Conservation (phyloP, 257 asterid species). For the Rauvolfia tetraphylla region DNA sequence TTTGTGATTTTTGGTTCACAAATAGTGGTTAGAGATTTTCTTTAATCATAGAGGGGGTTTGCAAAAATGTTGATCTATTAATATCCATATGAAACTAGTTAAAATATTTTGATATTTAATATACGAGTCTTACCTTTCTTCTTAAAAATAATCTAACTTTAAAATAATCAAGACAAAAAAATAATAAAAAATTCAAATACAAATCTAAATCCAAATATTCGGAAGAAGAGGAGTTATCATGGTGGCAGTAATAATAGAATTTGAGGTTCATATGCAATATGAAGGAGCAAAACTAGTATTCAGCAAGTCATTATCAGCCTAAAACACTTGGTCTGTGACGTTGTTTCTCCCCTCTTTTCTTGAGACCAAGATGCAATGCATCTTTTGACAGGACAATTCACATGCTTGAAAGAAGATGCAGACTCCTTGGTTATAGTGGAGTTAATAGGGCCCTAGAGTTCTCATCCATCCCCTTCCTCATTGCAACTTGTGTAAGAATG, state of each 20-base stretch:
- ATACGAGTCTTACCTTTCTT: too few species aligned
- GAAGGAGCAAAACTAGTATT: too few species aligned
- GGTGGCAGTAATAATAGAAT: background rate
- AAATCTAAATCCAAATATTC: too few species aligned
- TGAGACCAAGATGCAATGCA: background rate
- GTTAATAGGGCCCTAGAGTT: background rate
- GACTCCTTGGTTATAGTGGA: background rate
- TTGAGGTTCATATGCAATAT: background rate
- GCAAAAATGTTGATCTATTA: too few species aligned
- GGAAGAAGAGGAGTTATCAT: background rate
- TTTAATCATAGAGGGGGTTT: too few species aligned
- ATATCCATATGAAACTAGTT: too few species aligned
- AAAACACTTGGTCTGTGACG: background rate
- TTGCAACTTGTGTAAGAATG: background rate
- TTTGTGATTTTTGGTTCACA: background rate
- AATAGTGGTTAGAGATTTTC: too few species aligned
- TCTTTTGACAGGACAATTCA: constrained; percentile 10
- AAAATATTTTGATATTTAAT: too few species aligned
- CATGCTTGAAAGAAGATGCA: background rate
- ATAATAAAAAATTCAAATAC: background rate
- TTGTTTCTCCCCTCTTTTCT: background rate
- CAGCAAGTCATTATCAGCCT: background rate
- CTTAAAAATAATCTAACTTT: too few species aligned
- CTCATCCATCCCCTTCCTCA: background rate
- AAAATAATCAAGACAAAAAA: too few species aligned